A percentile compares a stretch with the other conserved stretches of the same genome.
Conservation (phyloP, 768 basidiomycete genomes). For the Kwoniella shandongensis region DNA sequence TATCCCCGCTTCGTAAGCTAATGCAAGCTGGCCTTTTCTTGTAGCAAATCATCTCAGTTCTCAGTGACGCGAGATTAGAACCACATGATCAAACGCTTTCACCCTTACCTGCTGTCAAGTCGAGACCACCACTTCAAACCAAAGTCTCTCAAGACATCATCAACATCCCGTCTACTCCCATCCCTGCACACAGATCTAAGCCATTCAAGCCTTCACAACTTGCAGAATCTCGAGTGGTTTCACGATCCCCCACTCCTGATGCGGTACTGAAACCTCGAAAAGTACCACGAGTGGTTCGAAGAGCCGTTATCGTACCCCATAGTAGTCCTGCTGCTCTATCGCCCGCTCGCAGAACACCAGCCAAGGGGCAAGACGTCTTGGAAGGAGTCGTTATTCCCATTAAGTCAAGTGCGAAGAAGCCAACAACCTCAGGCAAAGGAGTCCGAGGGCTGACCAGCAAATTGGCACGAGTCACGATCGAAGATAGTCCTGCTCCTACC, state of each 20-base stretch:
- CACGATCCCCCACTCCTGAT: constrained; percentile 10
- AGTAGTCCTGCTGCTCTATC: neutral
- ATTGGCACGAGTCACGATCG: constrained; percentile 7
- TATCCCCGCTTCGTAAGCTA: neutral
- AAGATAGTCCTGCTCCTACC: constrained; percentile 3
- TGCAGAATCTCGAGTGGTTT: neutral
- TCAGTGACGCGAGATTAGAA: constrained; percentile 26
- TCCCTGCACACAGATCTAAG: neutral
- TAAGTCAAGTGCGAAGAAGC: constrained; percentile 3
- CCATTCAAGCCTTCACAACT: constrained; percentile 16
- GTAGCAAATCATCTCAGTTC: constrained; percentile 47
- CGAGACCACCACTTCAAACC: constrained; percentile 21
- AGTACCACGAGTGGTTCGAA: constrained; percentile 7
- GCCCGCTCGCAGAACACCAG: neutral
- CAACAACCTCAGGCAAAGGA: too few species aligned
- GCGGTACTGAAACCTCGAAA: constrained; percentile 9
- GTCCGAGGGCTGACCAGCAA: constrained; percentile 1
- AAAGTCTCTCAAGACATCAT: constrained; percentile 27
- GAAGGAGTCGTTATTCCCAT: constrained; percentile 19
- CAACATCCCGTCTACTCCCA: constrained; percentile 18
- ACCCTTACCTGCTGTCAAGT: neutral
- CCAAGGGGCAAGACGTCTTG: constrained; percentile 1
- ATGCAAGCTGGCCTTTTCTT: neutral
- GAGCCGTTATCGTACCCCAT: neutral
- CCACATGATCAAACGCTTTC: constrained; percentile 7